Conservation (phyloP, 345 rosid species). For the Heritiera littoralis region DNA sequence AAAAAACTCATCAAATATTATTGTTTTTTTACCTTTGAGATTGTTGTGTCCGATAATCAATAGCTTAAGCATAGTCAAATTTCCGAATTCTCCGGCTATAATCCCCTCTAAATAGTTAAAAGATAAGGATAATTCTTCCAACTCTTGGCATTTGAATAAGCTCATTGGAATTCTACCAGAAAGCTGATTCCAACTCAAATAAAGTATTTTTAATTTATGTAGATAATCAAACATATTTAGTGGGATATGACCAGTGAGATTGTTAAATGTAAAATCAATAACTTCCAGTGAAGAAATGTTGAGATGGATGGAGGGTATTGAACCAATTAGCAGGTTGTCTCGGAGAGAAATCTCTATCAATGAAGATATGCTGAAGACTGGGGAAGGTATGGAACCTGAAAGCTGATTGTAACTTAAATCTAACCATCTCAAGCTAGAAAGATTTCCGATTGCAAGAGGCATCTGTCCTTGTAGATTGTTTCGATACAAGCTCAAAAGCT, state of each 20-base stretch:
- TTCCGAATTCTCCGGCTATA: too few species aligned
- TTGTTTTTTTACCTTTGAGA: neutral
- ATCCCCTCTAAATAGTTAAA: too few species aligned
- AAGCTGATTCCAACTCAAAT: neutral
- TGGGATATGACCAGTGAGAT: neutral
- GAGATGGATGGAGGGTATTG: too few species aligned
- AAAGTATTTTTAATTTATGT: neutral
- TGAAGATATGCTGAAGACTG: conserved; percentile 20
- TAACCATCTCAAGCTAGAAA: too few species aligned
- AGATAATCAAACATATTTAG: neutral
- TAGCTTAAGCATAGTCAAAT: neutral
- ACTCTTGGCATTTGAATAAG: neutral
- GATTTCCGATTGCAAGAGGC: too few species aligned
- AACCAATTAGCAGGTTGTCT: neutral
- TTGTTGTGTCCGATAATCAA: neutral
- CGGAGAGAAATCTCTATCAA: neutral
- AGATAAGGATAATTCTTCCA: too few species aligned
- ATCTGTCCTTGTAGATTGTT: too few species aligned
- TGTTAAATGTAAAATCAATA: neutral
- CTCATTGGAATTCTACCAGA: neutral
- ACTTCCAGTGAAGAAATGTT: neutral
- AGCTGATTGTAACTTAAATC: too few species aligned
- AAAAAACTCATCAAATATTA: too few species aligned
- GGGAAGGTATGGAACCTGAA: conserved; percentile 12
- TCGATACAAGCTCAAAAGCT: too few species aligned